phyloP scores from a whole-genome alignment of 192 early-diverging fungal species.

The Backusella morwellensis region DNA sequence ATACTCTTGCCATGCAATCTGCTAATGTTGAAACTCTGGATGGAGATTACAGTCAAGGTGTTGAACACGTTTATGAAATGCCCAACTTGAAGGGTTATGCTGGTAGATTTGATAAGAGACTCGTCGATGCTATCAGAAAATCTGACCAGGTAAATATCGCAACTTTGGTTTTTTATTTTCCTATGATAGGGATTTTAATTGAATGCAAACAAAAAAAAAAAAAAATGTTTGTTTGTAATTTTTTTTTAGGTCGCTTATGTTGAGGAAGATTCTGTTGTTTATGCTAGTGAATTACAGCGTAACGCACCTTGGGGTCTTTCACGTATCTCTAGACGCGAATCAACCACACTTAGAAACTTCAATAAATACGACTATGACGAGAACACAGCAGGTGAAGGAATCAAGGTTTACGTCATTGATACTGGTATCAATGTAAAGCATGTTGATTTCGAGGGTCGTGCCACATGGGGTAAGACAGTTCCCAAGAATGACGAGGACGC shows the following conservation, averaged over 20 bases:
- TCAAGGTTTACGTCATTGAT: slow-evolving; percentile 95
- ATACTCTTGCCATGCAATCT: slow-evolving; percentile 12
- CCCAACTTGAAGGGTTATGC: slow-evolving; percentile 68
- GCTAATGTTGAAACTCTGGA: slow-evolving; percentile 6
- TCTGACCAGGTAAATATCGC: slow-evolving; percentile 48
- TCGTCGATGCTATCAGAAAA: slow-evolving; percentile 63
- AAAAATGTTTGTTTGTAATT: not conserved
- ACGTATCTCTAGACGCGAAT: slow-evolving; percentile 76
- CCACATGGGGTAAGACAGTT: slow-evolving; percentile 78
- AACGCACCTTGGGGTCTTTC: slow-evolving; percentile 86
- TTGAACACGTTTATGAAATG: slow-evolving; percentile 68
- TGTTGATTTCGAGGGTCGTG: slow-evolving; percentile 90
- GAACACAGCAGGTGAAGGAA: slow-evolving; percentile 66
- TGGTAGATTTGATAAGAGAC: slow-evolving; percentile 57
- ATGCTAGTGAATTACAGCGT: slow-evolving; percentile 62
- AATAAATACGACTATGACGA: slow-evolving; percentile 74
- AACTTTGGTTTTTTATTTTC: not conserved
- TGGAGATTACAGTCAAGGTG: slow-evolving; percentile 33
- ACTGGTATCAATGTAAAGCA: slow-evolving; percentile 86
- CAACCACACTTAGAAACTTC: slow-evolving; percentile 54
- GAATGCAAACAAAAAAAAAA: not conserved
- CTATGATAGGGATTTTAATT: not conserved
- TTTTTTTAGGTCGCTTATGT: slow-evolving; percentile 67
- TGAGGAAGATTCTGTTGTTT: slow-evolving; percentile 80
- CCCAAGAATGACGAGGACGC: slow-evolving; percentile 59